Evolutionary conservation across 768 basidiomycete genomes (phyloP), one percentile per base, ranked within the genome.

Genomic region (Naganishia kalamii): DNA sequence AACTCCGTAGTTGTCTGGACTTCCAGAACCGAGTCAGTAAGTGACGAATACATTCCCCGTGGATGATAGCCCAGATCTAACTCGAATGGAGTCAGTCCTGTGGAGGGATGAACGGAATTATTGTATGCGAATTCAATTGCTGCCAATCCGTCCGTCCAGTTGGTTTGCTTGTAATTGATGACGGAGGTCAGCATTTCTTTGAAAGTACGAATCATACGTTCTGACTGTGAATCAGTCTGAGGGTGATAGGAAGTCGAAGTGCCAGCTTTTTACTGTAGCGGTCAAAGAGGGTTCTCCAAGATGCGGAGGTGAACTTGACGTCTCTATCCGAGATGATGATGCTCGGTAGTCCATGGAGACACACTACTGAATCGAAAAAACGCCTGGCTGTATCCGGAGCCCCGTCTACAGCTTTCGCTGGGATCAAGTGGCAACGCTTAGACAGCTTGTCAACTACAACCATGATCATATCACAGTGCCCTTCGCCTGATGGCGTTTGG

Each of bases 211-310:
- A 66, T 80, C 1, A 76, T 70, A 0, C 78, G 68, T 63, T 57
- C 52, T 32, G 52, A 57, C 52, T 81, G 79, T 0, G 81, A 79
- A 62, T 81, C 77, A 4, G 78, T 79, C 61, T 83, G 71, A 0
- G 82, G 82, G 63, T 83, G 82, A 62, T 77, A 82, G 2, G 80
- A 69, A 0, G 78, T 79, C 0, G 80, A 81, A 76, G 83, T 77
- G 70, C 69, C 0, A 78, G 67, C 21, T 78, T 70, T 0, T 72
- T 68, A 8, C 78, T 76, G 1, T 75, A 60, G 7, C 71, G 70
- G 43, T 67, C 47, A 62, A 80, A 71, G 0, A 83, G 68, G 7
- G 74, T 70, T 12, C 60, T 54, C 83, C 82, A 83, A 64, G 83
- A 83, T 0, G 47, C 62, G 61, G 69, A 57, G 63, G 80, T 83